Percentiles rank a stretch among this genome's conserved stretches.
Conservation (phyloP, 805 yeast genomes). For the Suhomyces pyralidae region DNA sequence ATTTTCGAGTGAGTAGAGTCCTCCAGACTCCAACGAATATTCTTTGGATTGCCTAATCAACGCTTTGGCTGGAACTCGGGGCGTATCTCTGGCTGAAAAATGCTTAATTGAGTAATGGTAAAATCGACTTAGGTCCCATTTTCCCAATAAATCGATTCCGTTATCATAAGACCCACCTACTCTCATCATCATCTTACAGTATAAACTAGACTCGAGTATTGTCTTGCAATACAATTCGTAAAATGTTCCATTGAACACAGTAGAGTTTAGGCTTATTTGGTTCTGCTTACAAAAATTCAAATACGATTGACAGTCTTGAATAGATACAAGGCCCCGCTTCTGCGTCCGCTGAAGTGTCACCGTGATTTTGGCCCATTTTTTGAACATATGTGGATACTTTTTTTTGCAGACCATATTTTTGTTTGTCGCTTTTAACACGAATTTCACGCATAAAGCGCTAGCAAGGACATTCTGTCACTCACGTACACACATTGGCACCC, state of each 20-base stretch:
- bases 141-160: slow-evolving; percentile 55
- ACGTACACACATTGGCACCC: background rate
- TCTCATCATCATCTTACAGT: slow-evolving; percentile 36
- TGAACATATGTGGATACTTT: background rate
- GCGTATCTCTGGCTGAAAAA: background rate
- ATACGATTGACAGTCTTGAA: slow-evolving; percentile 27
- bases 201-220: slow-evolving; percentile 35
- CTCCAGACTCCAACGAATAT: slow-evolving; percentile 1
- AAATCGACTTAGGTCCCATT: slow-evolving; percentile 42
- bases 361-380: background rate
- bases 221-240: slow-evolving; percentile 48
- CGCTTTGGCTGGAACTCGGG: slow-evolving; percentile 1
- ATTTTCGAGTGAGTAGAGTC: slow-evolving; percentile 18
- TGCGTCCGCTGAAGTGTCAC: background rate
- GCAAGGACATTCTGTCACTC: background rate
- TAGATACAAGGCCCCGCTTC: background rate
- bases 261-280: slow-evolving; percentile 24
- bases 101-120: slow-evolving; percentile 3
- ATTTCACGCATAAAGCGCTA: background rate
- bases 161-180: slow-evolving; percentile 57
- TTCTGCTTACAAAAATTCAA: slow-evolving; percentile 25
- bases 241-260: slow-evolving; percentile 53
- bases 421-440: background rate
- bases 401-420: background rate
- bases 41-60: slow-evolving; percentile 1